Evolutionary conservation across 169 alveolate genomes (phyloP).

Genomic region (Besnoitia besnoiti): DNA sequence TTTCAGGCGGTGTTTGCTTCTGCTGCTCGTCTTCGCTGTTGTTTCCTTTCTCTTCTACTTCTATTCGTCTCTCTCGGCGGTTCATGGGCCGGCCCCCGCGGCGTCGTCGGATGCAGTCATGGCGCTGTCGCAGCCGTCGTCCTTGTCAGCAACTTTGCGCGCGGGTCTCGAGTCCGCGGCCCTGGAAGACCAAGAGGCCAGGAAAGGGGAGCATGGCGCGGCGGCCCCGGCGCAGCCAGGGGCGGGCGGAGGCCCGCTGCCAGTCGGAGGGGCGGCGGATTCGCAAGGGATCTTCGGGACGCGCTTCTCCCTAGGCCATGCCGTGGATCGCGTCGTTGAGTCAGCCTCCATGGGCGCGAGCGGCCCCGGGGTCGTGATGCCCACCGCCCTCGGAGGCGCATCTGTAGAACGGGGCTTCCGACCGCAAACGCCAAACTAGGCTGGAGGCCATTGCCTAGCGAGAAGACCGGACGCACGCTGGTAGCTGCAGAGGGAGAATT

Average conservation of each 20-base stretch:
- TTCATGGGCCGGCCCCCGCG: not conserved
- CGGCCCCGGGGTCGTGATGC: not conserved
- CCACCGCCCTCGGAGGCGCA: constrained; percentile 1
- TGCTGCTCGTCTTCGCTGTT: constrained; percentile 15
- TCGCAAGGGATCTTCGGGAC: not conserved
- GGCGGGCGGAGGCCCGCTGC: not conserved
- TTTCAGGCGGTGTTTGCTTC: constrained; percentile 17
- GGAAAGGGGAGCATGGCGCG: not conserved
- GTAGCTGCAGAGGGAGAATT: too few species aligned
- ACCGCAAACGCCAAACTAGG: not conserved
- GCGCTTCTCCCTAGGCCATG: not conserved
- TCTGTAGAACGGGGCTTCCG: not conserved
- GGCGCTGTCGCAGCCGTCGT: not conserved
- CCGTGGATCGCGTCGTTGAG: not conserved
- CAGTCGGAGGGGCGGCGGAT: too few species aligned
- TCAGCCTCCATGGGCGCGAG: constrained; percentile 24
- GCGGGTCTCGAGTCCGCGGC: not conserved
- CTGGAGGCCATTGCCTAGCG: not conserved
- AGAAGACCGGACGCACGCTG: too few species aligned
- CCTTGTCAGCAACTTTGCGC: not conserved
- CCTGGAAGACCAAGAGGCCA: not conserved
- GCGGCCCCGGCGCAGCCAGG: not conserved
- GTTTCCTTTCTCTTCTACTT: constrained; percentile 18
- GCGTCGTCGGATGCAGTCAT: not conserved
- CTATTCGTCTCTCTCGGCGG: constrained; percentile 19